phyloP scores from a whole-genome alignment of 768 basidiomycete genomes.

The Auricularia sp. region DNA sequence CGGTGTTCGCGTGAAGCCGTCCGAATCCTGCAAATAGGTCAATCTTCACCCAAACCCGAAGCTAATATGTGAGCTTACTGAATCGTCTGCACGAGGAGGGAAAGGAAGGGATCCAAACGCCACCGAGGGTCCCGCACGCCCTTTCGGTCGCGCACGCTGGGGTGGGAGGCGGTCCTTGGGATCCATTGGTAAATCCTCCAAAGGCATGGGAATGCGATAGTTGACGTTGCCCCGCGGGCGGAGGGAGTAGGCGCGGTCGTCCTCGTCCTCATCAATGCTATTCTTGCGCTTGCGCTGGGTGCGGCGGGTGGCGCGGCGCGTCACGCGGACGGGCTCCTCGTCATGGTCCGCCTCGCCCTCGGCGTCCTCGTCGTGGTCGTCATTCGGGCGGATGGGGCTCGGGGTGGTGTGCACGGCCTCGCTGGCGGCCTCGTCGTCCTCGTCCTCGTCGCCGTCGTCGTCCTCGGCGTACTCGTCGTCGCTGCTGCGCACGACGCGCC shows the following conservation, averaged over 20 bases:
- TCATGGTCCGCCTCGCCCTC: constrained; percentile 26
- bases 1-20: constrained; percentile 55
- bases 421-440: constrained; percentile 20
- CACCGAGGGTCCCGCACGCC: constrained; percentile 55
- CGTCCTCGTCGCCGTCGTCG: constrained; percentile 21
- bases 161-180: constrained; percentile 26
- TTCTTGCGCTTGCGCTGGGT: constrained; percentile 3
- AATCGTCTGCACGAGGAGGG: constrained; percentile 3
- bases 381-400: constrained; percentile 1
- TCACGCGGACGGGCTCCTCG: constrained; percentile 27
- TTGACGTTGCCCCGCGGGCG: constrained; percentile 60
- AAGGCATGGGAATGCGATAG: constrained; percentile 71
- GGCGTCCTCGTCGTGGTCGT: constrained; percentile 30
- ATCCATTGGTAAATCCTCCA: constrained; percentile 53
- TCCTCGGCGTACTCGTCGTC: constrained; percentile 9
- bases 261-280: constrained; percentile 31
- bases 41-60: constrained; percentile 6
- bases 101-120: constrained; percentile 7
- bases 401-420: constrained; percentile 31
- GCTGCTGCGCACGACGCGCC: constrained; percentile 1
- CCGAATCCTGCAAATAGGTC: constrained; percentile 49
- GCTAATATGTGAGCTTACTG: neutral
- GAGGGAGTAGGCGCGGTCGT: constrained; percentile 54
- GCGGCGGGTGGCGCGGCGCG: constrained; percentile 3
- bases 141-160: constrained; percentile 24